Evolutionary conservation across 2,329 filamentous ascomycete genomes (phyloP), one percentile per base, ranked within the genome.

Genomic region (Pseudogymnoascus sp.): DNA sequence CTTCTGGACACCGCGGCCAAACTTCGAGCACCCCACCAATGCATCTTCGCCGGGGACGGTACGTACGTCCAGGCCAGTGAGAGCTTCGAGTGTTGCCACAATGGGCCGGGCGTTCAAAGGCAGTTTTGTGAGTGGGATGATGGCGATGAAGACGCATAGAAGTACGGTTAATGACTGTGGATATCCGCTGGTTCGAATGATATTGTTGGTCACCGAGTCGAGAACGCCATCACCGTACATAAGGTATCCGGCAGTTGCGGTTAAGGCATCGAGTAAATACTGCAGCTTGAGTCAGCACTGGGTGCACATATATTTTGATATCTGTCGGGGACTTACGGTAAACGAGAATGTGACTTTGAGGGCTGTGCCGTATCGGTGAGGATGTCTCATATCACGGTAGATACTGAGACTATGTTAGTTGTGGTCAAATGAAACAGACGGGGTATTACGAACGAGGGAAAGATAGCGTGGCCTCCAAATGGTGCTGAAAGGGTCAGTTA

Each of bases 81-180:
- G 77, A 58, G 94, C 84, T 76, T 97, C 94, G 60, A 90, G 75
- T 0, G 92, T 97, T 33, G 87, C 87, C 66, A 96, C 84, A 67
- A 97, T 92, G 9, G 93, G 94, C 1, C 92, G 87, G 7, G 89
- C 88, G 72, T 92, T 95, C 36, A 97, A 79, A 0, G 92, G 92
- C n/a, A 97, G 86, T 75, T 99, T 99, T 36, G 93, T 97, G 60
- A 99, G 78, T 0, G 93, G 94, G 66, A 97, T 96, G 71, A 97
- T 92, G 70, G 88, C 88, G 68, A 97, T 89, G 73, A 92, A 93
- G 65, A 90, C 79, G 66, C 91, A 91, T 73, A 97, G 88, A 67
- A 93, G 79, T 55, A 93, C 76, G n/a, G 86, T 90, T 40, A 96
- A 75, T 1, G 78, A 80, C 10, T 82, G 77, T 0, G 93, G 90